Conservation (phyloP, 148 eudicot species). For the Mesembryanthemum crystallinum region DNA sequence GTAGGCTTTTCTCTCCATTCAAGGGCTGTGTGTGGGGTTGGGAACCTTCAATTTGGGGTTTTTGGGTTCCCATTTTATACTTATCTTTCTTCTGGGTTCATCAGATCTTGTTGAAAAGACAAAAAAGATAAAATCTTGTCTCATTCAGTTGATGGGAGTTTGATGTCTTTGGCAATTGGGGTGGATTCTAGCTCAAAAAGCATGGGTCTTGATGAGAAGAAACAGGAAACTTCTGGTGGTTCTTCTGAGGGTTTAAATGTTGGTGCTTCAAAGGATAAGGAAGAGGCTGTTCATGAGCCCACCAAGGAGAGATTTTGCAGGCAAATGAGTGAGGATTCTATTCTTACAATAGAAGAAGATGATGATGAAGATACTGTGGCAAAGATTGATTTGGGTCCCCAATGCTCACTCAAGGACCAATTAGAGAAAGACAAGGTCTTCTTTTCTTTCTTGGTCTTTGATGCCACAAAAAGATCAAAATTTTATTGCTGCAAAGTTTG, state of each 20-base stretch:
- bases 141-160: conserved; percentile 25
- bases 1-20: background rate
- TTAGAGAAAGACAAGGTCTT: conserved; percentile 84
- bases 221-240: conserved; percentile 25
- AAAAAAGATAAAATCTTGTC: background rate
- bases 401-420: conserved; percentile 65
- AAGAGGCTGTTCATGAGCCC: conserved; percentile 30
- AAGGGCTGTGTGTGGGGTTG: conserved; percentile 7
- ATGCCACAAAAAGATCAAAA: background rate
- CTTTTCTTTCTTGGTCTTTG: conserved; percentile 3
- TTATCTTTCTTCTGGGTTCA: background rate
- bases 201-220: conserved; percentile 64
- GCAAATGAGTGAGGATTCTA: conserved; percentile 54
- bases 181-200: conserved; percentile 35
- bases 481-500: conserved; percentile 10
- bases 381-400: conserved; percentile 77
- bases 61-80: background rate
- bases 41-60: conserved; percentile 1
- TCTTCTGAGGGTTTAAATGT: conserved; percentile 25
- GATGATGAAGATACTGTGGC: conserved; percentile 54
- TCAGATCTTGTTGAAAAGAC: background rate
- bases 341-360: conserved; percentile 48
- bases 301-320: conserved; percentile 36
- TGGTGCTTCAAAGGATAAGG: conserved; percentile 20
- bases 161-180: conserved; percentile 43